A percentile compares a stretch with the other conserved stretches of the same genome.
These are phyloP conservation scores for Oryza meridionalis DNA, from an alignment of 176 grass and related monocot genomes.

Conservation along the genomic window DNA sequence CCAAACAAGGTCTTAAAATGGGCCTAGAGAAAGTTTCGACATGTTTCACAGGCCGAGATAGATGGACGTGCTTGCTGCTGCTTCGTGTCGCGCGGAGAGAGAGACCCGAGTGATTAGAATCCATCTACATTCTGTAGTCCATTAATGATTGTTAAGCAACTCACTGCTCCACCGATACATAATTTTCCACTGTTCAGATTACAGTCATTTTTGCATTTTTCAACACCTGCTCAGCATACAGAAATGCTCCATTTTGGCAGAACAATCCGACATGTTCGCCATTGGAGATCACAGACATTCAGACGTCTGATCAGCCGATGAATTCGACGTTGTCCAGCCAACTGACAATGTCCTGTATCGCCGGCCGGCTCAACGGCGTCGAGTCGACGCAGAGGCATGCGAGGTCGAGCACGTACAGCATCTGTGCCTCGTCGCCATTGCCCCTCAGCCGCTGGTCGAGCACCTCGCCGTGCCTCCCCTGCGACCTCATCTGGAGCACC, in stretches of 20 bases:
- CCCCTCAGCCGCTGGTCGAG: conserved; percentile 25
- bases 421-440: conserved; percentile 20
- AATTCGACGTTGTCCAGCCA: conserved; percentile 47
- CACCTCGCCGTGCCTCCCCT: conserved; percentile 18
- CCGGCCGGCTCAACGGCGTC: conserved; percentile 42
- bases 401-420: conserved; percentile 50
- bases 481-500: conserved; percentile 8
- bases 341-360: conserved; percentile 44
- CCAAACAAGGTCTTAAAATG: too few relatives aligned
- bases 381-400: conserved; percentile 39
- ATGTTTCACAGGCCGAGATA: too few relatives aligned
- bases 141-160: too few relatives aligned
- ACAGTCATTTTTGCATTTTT: not conserved
- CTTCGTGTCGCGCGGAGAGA: too few relatives aligned
- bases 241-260: too few relatives aligned
- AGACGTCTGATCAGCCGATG: not conserved
- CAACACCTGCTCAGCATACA: not conserved
- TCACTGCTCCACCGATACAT: too few relatives aligned
- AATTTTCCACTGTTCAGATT: not conserved
- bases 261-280: not conserved
- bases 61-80: too few relatives aligned
- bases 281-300: not conserved
- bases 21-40: too few relatives aligned
- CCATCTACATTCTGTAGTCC: too few relatives aligned
- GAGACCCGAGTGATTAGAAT: too few relatives aligned